Evolutionary conservation across 208 protist species (phyloP).

Genomic region (Kentomonas sorsogonicus): DNA sequence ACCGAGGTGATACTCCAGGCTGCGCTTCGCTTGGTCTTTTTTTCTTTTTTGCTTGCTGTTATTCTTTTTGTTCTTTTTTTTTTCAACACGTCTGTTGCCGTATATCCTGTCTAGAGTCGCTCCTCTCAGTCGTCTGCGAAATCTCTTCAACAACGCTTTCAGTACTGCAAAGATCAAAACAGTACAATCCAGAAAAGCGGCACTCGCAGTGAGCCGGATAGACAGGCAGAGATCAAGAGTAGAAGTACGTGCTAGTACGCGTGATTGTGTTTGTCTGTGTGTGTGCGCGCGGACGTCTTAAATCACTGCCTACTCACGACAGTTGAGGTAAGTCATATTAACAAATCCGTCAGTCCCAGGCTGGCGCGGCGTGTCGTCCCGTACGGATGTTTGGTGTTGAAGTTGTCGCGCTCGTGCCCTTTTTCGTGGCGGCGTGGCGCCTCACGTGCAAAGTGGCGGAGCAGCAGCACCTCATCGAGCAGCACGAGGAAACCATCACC

Average conservation of each 20-base stretch:
- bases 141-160: slow-evolving; percentile 4
- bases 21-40: slow-evolving; percentile 7
- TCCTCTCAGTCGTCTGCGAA: slow-evolving; percentile 5
- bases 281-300: too few species aligned
- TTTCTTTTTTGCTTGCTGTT: slow-evolving; percentile 15
- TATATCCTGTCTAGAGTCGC: neutral
- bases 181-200: too few species aligned
- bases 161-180: too few species aligned
- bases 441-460: slow-evolving; percentile 44
- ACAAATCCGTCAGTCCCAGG: neutral
- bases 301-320: too few species aligned
- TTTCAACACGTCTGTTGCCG: neutral
- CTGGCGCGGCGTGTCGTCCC: neutral
- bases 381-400: slow-evolving; percentile 21
- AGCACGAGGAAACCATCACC: slow-evolving; percentile 51
- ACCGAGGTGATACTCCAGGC: neutral
- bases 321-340: too few species aligned
- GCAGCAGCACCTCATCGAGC: slow-evolving; percentile 56
- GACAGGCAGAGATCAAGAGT: too few species aligned
- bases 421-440: slow-evolving; percentile 46
- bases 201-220: too few species aligned
- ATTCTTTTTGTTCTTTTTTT: slow-evolving; percentile 12
- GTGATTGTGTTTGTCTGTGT: too few species aligned
- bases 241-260: too few species aligned
- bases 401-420: slow-evolving; percentile 37